Conservation (phyloP, 495 filamentous ascomycete genomes). For the Thermochaetoides thermophila region DNA sequence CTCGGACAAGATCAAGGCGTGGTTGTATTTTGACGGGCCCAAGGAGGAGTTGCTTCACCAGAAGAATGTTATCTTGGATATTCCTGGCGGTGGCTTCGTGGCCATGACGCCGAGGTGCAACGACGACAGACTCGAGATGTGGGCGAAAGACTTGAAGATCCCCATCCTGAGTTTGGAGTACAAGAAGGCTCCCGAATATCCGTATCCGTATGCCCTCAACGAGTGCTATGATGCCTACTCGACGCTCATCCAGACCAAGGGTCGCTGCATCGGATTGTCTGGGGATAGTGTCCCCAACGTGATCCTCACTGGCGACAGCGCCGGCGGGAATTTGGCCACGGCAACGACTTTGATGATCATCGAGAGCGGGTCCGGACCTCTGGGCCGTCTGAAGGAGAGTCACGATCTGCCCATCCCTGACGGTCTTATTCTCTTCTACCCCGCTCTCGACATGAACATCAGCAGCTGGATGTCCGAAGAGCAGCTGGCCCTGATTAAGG, state of each 20-base stretch:
- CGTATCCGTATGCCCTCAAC: slow-evolving; percentile 89
- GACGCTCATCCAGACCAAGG: slow-evolving; percentile 57
- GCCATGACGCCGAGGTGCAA: slow-evolving; percentile 85
- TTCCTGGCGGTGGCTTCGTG: slow-evolving; percentile 90
- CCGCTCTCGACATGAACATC: slow-evolving; percentile 85
- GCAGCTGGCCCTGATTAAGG: slow-evolving; percentile 86
- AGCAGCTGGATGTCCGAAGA: slow-evolving; percentile 99
- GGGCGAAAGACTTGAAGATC: slow-evolving; percentile 72
- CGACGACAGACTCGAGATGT: slow-evolving; percentile 82
- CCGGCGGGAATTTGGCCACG: slow-evolving; percentile 79
- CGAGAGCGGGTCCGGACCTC: slow-evolving; percentile 46
- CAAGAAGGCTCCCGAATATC: slow-evolving; percentile 84
- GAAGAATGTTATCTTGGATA: slow-evolving; percentile 69
- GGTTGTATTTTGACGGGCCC: slow-evolving; percentile 91
- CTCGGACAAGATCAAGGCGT: slow-evolving; percentile 65
- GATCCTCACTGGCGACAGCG: slow-evolving; percentile 79
- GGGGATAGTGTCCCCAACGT: slow-evolving; percentile 57
- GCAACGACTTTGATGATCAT: slow-evolving; percentile 76
- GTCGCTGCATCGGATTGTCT: slow-evolving; percentile 71
- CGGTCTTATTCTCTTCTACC: slow-evolving; percentile 77
- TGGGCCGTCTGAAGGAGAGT: slow-evolving; percentile 42
- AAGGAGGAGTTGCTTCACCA: slow-evolving; percentile 61
- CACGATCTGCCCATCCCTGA: slow-evolving; percentile 57
- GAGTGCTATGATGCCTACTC: slow-evolving; percentile 94
- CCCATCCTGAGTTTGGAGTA: slow-evolving; percentile 88